Base-by-base conservation (phyloP, 768 basidiomycete species). In the Sistotremastrum suecicum region DNA sequence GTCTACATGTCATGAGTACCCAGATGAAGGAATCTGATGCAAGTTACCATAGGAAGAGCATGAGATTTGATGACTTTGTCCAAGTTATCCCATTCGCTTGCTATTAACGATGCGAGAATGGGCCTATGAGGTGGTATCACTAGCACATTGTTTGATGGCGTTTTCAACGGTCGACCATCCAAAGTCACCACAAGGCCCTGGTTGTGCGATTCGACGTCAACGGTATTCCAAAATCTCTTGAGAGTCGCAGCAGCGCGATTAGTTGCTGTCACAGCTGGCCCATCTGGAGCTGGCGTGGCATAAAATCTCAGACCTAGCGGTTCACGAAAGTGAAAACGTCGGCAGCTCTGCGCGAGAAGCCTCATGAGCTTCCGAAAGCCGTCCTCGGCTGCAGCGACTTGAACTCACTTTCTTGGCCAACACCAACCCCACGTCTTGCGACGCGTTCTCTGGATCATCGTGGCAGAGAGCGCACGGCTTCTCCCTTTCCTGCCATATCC, bases 21-120 rank as follows among this genome's bases (percentile, higher is more conserved):
- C 20, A 32, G 30, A 8, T 53, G 20, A 47, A 34, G 31, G 35
- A 44, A 47, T 39, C 51, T 34, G 49, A 42, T 33, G 7, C 11
- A 40, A 41, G 7, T 44, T 58, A 95, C 94, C 75, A 95, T 76
- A 10, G 95, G 91, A 29, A 99, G 65, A 1, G 90, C 83, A 60
- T 94, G 87, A 29, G 83, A 83, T 61, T 92, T 97, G 50, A 97
- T 58, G 1, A 92, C 56, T 4, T 68, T 80, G 48, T 78, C 78
- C 63, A 97, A 94, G 56, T 82, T 84, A 56, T 99, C 91, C 95
- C 95, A 99, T 66, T 99, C 95, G 46, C 84, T 74, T 12, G 91
- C 95, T 54, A 98, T 79, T 47, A 95, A 70, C 1, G 86, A 70
- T 1, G 92, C 90, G 20, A 85, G 69, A 31, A 92, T 64, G 37